phyloP scores from a whole-genome alignment of 1,139 yeast genomes.

The Sugiyamaella novakii region DNA sequence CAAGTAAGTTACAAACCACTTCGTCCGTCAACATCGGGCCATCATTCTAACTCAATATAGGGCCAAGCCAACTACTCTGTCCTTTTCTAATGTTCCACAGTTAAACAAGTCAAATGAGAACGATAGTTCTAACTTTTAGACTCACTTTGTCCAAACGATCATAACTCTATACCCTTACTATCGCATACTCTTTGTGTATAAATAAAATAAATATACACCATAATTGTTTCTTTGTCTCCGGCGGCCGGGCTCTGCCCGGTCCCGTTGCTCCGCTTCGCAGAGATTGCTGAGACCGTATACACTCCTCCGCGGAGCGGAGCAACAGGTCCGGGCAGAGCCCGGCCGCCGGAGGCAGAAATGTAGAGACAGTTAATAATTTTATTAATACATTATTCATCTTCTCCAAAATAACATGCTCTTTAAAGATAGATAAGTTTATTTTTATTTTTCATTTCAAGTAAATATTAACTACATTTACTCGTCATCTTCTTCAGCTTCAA shows the following conservation, averaged over 20 bases:
- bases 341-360: slow-evolving; percentile 8
- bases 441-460: slow-evolving; percentile 9
- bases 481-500: slow-evolving; percentile 78
- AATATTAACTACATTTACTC: slow-evolving; percentile 40
- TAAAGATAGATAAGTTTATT: slow-evolving; percentile 13
- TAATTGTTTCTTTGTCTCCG: slow-evolving; percentile 4
- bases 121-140: too few relatives aligned
- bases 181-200: slow-evolving; percentile 4
- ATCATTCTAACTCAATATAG: slow-evolving; percentile 6
- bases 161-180: slow-evolving; percentile 7
- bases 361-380: slow-evolving; percentile 4
- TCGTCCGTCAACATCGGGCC: background rate
- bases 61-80: slow-evolving; percentile 16
- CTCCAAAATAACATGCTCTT: slow-evolving; percentile 15
- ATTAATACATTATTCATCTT: slow-evolving; percentile 19
- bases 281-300: too few relatives aligned
- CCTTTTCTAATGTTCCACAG: slow-evolving; percentile 13
- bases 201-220: background rate
- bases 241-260: slow-evolving; percentile 15
- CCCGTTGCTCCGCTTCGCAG: slow-evolving; percentile 9
- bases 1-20: slow-evolving; percentile 30
- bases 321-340: slow-evolving; percentile 10
- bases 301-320: too few relatives aligned
- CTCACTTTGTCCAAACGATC: too few relatives aligned
- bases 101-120: background rate